Percentiles rank a stretch among this genome's conserved stretches.
Evolutionary conservation across 371 early-diverging fungal genomes (phyloP).

Genomic region (Cokeromyces recurvatus): DNA sequence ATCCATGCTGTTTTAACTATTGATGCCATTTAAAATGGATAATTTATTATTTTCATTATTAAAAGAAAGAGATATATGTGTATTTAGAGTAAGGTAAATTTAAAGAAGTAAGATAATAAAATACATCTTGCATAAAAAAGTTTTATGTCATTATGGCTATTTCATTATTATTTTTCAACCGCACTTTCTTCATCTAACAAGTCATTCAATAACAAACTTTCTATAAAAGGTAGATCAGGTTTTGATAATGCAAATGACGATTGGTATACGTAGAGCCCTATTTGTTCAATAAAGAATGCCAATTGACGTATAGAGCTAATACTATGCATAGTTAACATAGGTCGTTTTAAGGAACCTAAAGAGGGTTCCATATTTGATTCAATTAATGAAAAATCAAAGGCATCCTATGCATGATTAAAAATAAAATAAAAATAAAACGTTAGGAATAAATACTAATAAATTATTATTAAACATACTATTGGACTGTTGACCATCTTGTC

Average conservation of each 20-base stretch:
- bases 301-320: constrained; percentile 68
- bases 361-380: constrained; percentile 26
- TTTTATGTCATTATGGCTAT: too few species aligned
- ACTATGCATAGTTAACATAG: constrained; percentile 67
- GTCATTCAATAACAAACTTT: constrained; percentile 69
- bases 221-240: constrained; percentile 74
- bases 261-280: constrained; percentile 70
- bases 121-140: too few species aligned
- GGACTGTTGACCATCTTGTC: constrained; percentile 32
- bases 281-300: constrained; percentile 69
- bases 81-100: too few species aligned
- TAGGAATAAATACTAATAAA: too few species aligned
- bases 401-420: constrained; percentile 5
- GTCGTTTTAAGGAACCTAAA: constrained; percentile 53
- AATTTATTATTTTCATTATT: too few species aligned
- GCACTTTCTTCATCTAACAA: constrained; percentile 62
- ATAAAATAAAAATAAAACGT: too few species aligned
- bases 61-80: too few species aligned
- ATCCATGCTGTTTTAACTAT: too few species aligned
- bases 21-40: too few species aligned
- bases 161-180: too few species aligned
- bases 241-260: constrained; percentile 63
- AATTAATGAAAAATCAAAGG: constrained; percentile 10
- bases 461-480: constrained; percentile 1
- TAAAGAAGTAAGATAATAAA: too few species aligned